Evolutionary conservation across 768 basidiomycete genomes (phyloP).

Genomic region (Coprinopsis cinerea): DNA sequence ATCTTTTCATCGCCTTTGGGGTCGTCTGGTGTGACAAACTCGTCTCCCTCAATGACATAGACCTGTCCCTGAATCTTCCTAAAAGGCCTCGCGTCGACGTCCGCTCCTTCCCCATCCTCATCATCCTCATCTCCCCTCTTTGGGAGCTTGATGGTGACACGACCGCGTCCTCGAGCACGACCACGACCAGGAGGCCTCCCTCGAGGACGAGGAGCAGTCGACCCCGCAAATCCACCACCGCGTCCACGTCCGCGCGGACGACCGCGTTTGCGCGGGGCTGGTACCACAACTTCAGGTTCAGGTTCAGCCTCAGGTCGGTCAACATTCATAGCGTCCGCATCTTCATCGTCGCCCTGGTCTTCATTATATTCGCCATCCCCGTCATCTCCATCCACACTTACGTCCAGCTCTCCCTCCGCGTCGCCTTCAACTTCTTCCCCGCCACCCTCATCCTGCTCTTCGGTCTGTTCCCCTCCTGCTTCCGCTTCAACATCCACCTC

Average conservation of each 20-base stretch:
- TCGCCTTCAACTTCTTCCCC: too few relatives aligned
- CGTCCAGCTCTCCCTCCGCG: too few relatives aligned
- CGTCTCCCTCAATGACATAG: slow-evolving; percentile 83
- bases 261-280: slow-evolving; percentile 11
- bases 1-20: slow-evolving; percentile 90
- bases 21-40: slow-evolving; percentile 79
- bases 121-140: slow-evolving; percentile 26
- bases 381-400: too few relatives aligned
- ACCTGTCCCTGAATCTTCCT: slow-evolving; percentile 66
- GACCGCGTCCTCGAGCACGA: slow-evolving; percentile 28
- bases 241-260: slow-evolving; percentile 32
- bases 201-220: slow-evolving; percentile 20
- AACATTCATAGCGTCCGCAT: slow-evolving; percentile 25
- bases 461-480: too few relatives aligned
- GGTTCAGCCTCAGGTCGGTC: slow-evolving; percentile 24
- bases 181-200: slow-evolving; percentile 33
- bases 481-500: too few relatives aligned
- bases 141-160: slow-evolving; percentile 14
- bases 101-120: slow-evolving; percentile 28
- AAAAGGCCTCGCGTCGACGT: slow-evolving; percentile 53
- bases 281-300: slow-evolving; percentile 29
- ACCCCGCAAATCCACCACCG: slow-evolving; percentile 15
- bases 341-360: slow-evolving; percentile 27
- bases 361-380: slow-evolving; percentile 22
- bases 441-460: too few relatives aligned